These are phyloP conservation scores for Diutina catenulata DNA, from an alignment of 1,139 yeast species.

Conservation along the genomic window DNA sequence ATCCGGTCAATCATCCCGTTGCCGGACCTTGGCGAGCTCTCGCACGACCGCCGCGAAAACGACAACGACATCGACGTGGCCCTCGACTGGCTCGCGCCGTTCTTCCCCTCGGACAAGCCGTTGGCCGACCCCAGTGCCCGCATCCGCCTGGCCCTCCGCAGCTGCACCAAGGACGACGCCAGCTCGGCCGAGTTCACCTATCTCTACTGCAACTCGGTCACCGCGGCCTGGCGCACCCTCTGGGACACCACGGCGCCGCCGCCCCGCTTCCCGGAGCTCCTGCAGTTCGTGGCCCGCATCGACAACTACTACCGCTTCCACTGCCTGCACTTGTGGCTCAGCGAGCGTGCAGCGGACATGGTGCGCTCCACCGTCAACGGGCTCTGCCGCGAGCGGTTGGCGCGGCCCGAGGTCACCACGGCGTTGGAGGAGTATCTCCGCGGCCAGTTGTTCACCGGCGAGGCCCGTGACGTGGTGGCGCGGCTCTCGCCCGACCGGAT, in stretches of 20 bases:
- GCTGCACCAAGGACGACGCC: conserved; percentile 24
- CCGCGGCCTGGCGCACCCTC: neutral
- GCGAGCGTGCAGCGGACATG: neutral
- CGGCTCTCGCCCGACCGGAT: conserved; percentile 7
- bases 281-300: neutral
- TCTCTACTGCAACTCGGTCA: conserved; percentile 25
- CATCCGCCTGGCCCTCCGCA: conserved; percentile 25
- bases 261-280: neutral
- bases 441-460: too few relatives aligned
- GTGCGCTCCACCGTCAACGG: neutral
- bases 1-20: conserved; percentile 7
- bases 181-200: conserved; percentile 25
- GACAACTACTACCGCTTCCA: neutral
- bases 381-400: neutral
- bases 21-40: conserved; percentile 8
- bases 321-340: neutral
- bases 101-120: conserved; percentile 13
- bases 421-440: too few relatives aligned
- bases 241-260: neutral
- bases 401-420: neutral
- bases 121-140: conserved; percentile 22
- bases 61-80: conserved; percentile 31
- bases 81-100: conserved; percentile 28
- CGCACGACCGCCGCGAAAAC: conserved; percentile 15
- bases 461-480: conserved; percentile 6